These are phyloP conservation scores for Candida qinlingensis DNA, from an alignment of 805 yeast species.

Conservation along the genomic window DNA sequence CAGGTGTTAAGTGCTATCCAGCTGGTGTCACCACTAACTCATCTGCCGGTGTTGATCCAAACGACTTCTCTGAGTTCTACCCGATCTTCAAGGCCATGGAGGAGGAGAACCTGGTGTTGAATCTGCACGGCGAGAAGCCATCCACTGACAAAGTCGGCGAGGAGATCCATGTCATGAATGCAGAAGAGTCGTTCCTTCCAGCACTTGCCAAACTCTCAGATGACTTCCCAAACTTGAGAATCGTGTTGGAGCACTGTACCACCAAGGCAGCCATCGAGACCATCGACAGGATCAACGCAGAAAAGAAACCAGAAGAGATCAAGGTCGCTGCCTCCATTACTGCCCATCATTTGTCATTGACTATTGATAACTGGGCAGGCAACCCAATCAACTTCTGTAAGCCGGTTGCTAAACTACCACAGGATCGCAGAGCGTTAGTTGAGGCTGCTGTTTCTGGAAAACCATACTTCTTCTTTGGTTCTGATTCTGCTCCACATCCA, in stretches of 20 bases:
- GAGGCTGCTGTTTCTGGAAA: slow-evolving; percentile 89
- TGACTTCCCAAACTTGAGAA: slow-evolving; percentile 82
- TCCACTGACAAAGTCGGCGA: slow-evolving; percentile 46
- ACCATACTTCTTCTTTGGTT: slow-evolving; percentile 92
- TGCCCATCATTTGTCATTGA: slow-evolving; percentile 87
- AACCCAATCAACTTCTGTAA: slow-evolving; percentile 93
- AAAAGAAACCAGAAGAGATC: slow-evolving; percentile 31
- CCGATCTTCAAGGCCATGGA: slow-evolving; percentile 90
- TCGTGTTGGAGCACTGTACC: slow-evolving; percentile 92
- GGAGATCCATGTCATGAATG: slow-evolving; percentile 86
- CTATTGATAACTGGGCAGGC: slow-evolving; percentile 96
- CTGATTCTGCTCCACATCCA: slow-evolving; percentile 98
- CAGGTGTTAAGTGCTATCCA: slow-evolving; percentile 95
- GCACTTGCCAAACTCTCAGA: slow-evolving; percentile 71
- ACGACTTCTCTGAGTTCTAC: slow-evolving; percentile 83
- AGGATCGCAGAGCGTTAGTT: slow-evolving; percentile 74
- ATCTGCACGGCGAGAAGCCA: slow-evolving; percentile 95
- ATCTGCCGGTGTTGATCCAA: slow-evolving; percentile 84
- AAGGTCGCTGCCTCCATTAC: slow-evolving; percentile 90
- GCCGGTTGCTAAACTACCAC: slow-evolving; percentile 94
- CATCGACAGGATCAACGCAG: slow-evolving; percentile 57
- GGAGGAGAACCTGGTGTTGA: slow-evolving; percentile 67
- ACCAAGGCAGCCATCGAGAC: slow-evolving; percentile 83
- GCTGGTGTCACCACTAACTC: slow-evolving; percentile 99
- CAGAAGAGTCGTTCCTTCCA: slow-evolving; percentile 90